Conservation (phyloP, 495 filamentous ascomycete genomes). For the Aspergillus saccharolyticus region DNA sequence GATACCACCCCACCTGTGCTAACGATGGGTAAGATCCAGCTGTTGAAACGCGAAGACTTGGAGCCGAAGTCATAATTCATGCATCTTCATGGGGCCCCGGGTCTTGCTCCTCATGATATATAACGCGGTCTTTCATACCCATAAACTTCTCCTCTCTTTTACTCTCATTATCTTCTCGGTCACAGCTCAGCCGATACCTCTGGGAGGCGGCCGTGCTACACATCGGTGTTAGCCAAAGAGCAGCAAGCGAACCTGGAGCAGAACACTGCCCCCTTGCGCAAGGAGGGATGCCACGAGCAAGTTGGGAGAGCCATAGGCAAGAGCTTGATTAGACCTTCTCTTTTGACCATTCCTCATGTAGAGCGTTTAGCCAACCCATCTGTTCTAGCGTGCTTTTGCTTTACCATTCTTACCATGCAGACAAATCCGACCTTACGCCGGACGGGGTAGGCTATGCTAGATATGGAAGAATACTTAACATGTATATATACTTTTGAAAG, state of each 20-base stretch:
- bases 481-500: neutral
- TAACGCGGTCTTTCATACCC: neutral
- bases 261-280: neutral
- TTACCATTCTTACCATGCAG: neutral
- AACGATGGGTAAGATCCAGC: constrained; percentile 44
- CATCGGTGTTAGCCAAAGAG: neutral
- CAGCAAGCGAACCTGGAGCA: neutral
- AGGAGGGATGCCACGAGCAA: neutral
- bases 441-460: neutral
- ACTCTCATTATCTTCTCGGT: neutral
- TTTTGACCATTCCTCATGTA: neutral
- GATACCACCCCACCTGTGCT: constrained; percentile 25
- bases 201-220: neutral
- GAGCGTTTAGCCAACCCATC: neutral
- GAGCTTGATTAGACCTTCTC: neutral
- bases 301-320: neutral
- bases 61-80: constrained; percentile 28
- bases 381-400: neutral
- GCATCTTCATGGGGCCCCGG: neutral
- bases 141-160: neutral
- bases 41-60: constrained; percentile 43
- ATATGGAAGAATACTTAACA: neutral
- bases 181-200: neutral
- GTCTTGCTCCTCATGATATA: neutral
- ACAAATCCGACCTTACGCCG: neutral